Evolutionary conservation across 2,329 filamentous ascomycete genomes (phyloP), one percentile per base, ranked within the genome.

Genomic region (Ascochyta lentis): DNA sequence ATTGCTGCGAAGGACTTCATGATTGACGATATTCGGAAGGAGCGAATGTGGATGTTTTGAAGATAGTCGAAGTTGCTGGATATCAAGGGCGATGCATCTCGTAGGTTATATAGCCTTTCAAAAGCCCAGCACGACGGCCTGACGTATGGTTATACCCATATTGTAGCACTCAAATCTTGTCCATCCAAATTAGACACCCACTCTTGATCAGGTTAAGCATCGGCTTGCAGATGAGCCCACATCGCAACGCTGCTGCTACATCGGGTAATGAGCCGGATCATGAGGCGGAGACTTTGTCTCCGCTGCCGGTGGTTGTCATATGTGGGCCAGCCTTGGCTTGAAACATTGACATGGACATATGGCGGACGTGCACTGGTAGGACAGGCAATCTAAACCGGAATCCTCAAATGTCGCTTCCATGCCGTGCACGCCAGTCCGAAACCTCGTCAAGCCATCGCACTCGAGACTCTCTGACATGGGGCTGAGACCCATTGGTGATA

Each of bases 1-100:
- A 67, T 63, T 40, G 70, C 64, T 24, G 69, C 59, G 62, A 74
- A 64, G 41, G 69, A 66, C 70, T 74, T 76, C 72, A 76, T 75
- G 35, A 8, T 56, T 51, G 38, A 26, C 33, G 42, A 33, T 40
- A 16, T 16, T 50, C 27, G 26, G 26, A 35, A 48, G 22, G 38
- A 46, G 53, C 42, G 47, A 51, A 35, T 57, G 48, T 42, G 13
- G 31, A 22, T 38, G 46, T 50, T 23, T 24, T n/a, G 43, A 47
- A 51, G 41, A 50, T 27, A 42, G 45, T 33, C 31, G 40, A 43
- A 34, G 46, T 34, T 56, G 52, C 22, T 58, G 56, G 38, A 37
- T 35, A 53, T 45, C 24, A 52, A 46, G 27, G 41, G 15, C 19
- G 24, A 38, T 40, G 39, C 39, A 43, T n/a, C 26, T 55, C 41